Base-by-base conservation (phyloP, 2,329 filamentous ascomycete genomes). In the Xylariaceae sp. region DNA sequence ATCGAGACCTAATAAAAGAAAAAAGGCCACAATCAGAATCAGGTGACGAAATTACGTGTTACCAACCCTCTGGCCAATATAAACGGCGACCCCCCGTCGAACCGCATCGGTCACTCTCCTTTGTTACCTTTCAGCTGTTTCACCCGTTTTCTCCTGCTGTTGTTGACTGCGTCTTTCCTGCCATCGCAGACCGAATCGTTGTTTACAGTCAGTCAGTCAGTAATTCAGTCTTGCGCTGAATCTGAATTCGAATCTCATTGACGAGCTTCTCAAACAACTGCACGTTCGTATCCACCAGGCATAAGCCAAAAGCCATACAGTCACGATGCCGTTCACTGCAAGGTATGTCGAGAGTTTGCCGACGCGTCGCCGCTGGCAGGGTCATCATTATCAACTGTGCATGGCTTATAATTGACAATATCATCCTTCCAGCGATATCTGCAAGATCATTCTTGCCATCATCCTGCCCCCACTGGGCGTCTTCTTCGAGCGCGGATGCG, bases 401-500 rank as follows among this genome's bases (percentile, higher is more conserved):
- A 4, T 30, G 4, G 23, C 2, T 4, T 4, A 30, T 52, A 23
- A 51, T 57, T 57, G 51, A 66, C 50, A 18, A 8, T 11, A 50
- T 42, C 37, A 13, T 10, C 18, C 4, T 30, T 30, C 23, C 23
- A 74, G 73, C 68, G 82, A 85, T 66, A 84, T 85, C 68, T 82
- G 79, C 82, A 85, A 85, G 77, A 84, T 85, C 80, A 82, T 92
- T 76, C 80, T 92, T 75, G 89, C 89, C 79, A 81, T 92, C 79
- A 76, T 92, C 77, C 82, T 92, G 58, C 89, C 89, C 59, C 89
- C 89, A 71, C 76, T 92, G 52, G 88, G 88, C 77, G 89, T 92
- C 72, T 91, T 92, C 83, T 85, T 92, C 65, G 88, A 91, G 84
- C 84, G 87, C 68, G 89, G 89, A 70, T 91, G 88, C 76, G 84